Percentiles rank a stretch among this genome's conserved stretches.
phyloP scores from a whole-genome alignment of 2,329 filamentous ascomycete species.

The Orbilia quercus region DNA sequence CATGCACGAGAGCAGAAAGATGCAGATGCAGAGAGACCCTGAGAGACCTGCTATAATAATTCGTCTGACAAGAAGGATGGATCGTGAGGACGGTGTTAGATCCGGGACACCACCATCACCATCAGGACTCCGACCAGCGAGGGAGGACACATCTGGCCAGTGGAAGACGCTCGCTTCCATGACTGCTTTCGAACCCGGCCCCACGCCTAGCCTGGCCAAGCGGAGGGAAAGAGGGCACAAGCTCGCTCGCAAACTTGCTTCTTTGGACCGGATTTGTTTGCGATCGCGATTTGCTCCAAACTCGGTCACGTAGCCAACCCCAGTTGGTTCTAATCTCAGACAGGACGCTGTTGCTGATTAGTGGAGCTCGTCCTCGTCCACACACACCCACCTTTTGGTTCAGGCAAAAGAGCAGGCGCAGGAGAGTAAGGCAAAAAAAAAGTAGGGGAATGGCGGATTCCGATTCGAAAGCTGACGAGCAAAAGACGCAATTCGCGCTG shows the following conservation, averaged over 20 bases:
- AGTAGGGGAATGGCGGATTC: conserved; percentile 5
- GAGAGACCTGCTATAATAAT: not conserved
- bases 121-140: not conserved
- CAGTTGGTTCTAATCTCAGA: not conserved
- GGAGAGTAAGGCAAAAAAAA: too few relatives aligned
- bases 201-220: conserved; percentile 6
- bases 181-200: conserved; percentile 31
- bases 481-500: conserved; percentile 16
- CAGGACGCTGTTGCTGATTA: too few relatives aligned
- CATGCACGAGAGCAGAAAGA: conserved; percentile 1
- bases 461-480: conserved; percentile 17
- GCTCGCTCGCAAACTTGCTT: conserved; percentile 23
- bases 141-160: not conserved
- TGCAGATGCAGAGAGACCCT: conserved; percentile 1
- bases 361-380: conserved; percentile 1
- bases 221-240: not conserved
- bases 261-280: conserved; percentile 4
- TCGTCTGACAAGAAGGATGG: not conserved
- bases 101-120: too few relatives aligned
- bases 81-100: not conserved
- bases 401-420: not conserved
- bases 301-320: conserved; percentile 7
- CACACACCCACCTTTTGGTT: not conserved
- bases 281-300: conserved; percentile 7
- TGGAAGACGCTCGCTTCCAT: conserved; percentile 23